phyloP scores from a whole-genome alignment of 208 protist species.

The Crithidia thermophila region DNA sequence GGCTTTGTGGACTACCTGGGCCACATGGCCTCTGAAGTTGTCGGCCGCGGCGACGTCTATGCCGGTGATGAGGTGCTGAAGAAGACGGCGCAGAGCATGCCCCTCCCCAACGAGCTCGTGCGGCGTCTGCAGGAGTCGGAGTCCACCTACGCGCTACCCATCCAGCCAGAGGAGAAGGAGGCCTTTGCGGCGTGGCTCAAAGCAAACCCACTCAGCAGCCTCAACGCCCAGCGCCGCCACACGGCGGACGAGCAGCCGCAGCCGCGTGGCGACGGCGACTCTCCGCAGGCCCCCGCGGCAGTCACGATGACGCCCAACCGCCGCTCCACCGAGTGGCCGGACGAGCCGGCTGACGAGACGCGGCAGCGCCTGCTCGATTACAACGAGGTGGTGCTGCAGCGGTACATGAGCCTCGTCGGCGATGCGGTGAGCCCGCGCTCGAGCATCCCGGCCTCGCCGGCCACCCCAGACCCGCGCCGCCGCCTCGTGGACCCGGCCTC shows the following conservation, averaged over 20 bases:
- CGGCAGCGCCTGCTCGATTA: conserved; percentile 72
- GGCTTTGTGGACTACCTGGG: conserved; percentile 53
- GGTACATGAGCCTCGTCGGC: conserved; percentile 64
- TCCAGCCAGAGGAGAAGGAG: conserved; percentile 34
- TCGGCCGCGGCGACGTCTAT: conserved; percentile 48
- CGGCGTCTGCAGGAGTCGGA: conserved; percentile 41
- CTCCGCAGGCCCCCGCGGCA: neutral
- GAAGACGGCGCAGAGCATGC: conserved; percentile 42
- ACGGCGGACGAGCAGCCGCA: neutral
- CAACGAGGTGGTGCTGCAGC: conserved; percentile 56
- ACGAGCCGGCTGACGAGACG: conserved; percentile 44
- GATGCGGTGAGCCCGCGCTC: conserved; percentile 42
- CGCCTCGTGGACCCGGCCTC: conserved; percentile 1
- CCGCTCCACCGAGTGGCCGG: conserved; percentile 22
- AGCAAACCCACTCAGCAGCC: conserved; percentile 54
- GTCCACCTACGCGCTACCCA: conserved; percentile 44
- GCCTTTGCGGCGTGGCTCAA: conserved; percentile 53
- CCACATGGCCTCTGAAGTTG: conserved; percentile 62
- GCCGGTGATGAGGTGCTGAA: conserved; percentile 69
- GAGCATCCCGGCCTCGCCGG: conserved; percentile 22
- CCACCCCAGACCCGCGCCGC: conserved; percentile 10
- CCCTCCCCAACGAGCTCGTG: conserved; percentile 39
- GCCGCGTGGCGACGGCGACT: neutral
- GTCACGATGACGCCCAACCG: conserved; percentile 16
- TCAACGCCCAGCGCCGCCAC: conserved; percentile 22